Evolutionary conservation across 495 filamentous ascomycete genomes (phyloP).

Genomic region (Platismatia glauca): DNA sequence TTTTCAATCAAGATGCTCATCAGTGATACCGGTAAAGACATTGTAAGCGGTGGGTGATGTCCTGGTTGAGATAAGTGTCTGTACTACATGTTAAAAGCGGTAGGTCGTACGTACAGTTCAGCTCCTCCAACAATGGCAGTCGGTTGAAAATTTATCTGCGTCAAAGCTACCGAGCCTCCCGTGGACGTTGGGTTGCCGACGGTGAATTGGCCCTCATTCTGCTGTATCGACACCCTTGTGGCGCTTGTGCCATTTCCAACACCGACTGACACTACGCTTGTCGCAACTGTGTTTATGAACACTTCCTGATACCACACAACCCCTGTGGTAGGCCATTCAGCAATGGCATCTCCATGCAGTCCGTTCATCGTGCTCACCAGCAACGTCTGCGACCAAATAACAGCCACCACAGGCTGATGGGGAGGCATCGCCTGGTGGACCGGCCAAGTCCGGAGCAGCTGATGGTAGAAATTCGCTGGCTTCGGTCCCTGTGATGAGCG

Average conservation of each 20-base stretch:
- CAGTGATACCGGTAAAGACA: constrained; percentile 19
- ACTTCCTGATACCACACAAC: constrained; percentile 25
- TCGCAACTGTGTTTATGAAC: constrained; percentile 23
- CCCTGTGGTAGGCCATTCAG: neutral
- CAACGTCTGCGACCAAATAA: constrained; percentile 22
- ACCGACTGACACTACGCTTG: constrained; percentile 14
- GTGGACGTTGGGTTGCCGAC: constrained; percentile 14
- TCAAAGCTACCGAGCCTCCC: constrained; percentile 10
- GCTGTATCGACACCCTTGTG: constrained; percentile 21
- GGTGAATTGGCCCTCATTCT: constrained; percentile 18
- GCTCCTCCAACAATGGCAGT: constrained; percentile 19
- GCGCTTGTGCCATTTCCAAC: constrained; percentile 18
- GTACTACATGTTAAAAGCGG: too few relatives aligned
- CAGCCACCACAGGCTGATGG: constrained; percentile 16
- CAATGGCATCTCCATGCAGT: neutral
- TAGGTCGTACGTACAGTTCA: constrained; percentile 17
- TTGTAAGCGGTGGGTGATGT: constrained; percentile 26
- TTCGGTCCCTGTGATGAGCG: constrained; percentile 13
- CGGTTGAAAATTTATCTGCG: constrained; percentile 17
- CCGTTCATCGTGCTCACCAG: neutral
- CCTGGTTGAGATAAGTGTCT: constrained; percentile 8
- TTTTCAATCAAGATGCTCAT: neutral
- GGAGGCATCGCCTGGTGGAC: constrained; percentile 3
- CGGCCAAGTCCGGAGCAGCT: constrained; percentile 16
- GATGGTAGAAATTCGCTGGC: constrained; percentile 5